phyloP scores from a whole-genome alignment of 2,329 filamentous ascomycete species.

The Botrytis medusae region DNA sequence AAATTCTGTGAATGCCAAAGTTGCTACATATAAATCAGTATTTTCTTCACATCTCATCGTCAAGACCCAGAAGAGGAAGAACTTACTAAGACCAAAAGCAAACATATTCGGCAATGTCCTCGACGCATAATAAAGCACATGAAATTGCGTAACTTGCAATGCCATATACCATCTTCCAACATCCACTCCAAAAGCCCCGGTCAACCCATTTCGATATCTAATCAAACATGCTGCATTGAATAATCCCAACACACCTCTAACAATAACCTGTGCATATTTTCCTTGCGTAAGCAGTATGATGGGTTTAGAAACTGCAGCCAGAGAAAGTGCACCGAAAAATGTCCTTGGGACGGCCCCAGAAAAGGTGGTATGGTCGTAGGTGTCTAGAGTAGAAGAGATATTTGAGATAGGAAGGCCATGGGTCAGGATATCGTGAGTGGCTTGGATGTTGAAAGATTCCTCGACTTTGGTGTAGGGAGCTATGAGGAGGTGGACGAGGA shows the following conservation, averaged over 20 bases:
- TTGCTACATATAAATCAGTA: slow-evolving; percentile 51
- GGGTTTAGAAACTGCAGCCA: slow-evolving; percentile 72
- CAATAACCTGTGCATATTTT: slow-evolving; percentile 58
- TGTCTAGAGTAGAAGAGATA: slow-evolving; percentile 52
- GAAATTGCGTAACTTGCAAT: slow-evolving; percentile 83
- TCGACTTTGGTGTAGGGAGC: slow-evolving; percentile 97
- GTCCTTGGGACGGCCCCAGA: slow-evolving; percentile 89
- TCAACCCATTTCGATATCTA: slow-evolving; percentile 63
- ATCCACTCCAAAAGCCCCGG: slow-evolving; percentile 64
- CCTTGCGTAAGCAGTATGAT: slow-evolving; percentile 58
- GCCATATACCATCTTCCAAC: slow-evolving; percentile 77
- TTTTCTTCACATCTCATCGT: background rate
- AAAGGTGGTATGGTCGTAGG: slow-evolving; percentile 90
- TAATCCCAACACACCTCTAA: slow-evolving; percentile 74
- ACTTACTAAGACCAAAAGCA: slow-evolving; percentile 80
- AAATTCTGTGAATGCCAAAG: slow-evolving; percentile 53
- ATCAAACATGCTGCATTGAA: slow-evolving; percentile 71
- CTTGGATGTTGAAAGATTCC: slow-evolving; percentile 97
- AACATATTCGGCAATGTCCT: slow-evolving; percentile 95
- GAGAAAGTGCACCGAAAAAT: slow-evolving; percentile 76
- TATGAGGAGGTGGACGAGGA: slow-evolving; percentile 67
- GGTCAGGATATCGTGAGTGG: slow-evolving; percentile 81
- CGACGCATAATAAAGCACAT: slow-evolving; percentile 89
- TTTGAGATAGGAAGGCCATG: slow-evolving; percentile 70
- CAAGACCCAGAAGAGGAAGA: background rate